These are phyloP conservation scores for Crithidia fasciculata DNA, from an alignment of 208 protist genomes.

Conservation along the genomic window DNA sequence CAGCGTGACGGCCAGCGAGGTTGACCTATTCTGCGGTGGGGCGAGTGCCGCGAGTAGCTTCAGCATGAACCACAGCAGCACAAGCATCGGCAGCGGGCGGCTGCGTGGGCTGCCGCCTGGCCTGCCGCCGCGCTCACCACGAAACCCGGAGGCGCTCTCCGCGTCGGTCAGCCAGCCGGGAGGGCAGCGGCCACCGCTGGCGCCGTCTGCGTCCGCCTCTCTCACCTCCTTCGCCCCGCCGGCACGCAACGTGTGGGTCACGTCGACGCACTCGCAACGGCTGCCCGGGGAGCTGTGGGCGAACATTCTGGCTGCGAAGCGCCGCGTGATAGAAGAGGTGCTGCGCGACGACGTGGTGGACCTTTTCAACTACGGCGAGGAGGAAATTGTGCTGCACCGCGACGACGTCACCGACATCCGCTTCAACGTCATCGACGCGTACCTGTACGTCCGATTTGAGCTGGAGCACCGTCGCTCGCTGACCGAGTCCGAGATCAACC, in stretches of 20 bases:
- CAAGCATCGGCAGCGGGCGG: slow-evolving; percentile 12
- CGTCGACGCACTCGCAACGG: slow-evolving; percentile 36
- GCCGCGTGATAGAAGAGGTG: slow-evolving; percentile 19
- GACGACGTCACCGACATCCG: slow-evolving; percentile 32
- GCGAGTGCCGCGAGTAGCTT: not conserved
- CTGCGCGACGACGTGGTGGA: slow-evolving; percentile 43
- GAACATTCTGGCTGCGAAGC: slow-evolving; percentile 20
- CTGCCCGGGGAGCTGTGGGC: slow-evolving; percentile 49
- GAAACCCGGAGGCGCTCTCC: slow-evolving; percentile 2
- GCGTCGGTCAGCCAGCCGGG: not conserved
- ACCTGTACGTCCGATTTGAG: slow-evolving; percentile 41
- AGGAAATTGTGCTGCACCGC: slow-evolving; percentile 5
- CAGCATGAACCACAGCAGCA: not conserved
- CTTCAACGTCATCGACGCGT: slow-evolving; percentile 31
- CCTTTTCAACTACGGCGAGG: slow-evolving; percentile 48
- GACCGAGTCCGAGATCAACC: slow-evolving; percentile 44
- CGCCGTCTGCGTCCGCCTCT: slow-evolving; percentile 2
- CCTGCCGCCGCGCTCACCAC: slow-evolving; percentile 31
- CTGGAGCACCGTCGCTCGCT: slow-evolving; percentile 42
- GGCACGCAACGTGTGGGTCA: slow-evolving; percentile 15
- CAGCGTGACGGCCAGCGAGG: not conserved
- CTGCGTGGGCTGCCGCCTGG: slow-evolving; percentile 11
- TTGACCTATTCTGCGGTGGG: not conserved
- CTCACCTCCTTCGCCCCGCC: slow-evolving; percentile 1
- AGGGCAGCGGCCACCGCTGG: slow-evolving; percentile 12